phyloP scores from a whole-genome alignment of 2,329 filamentous ascomycete species.

The Laburnicola sp. region DNA sequence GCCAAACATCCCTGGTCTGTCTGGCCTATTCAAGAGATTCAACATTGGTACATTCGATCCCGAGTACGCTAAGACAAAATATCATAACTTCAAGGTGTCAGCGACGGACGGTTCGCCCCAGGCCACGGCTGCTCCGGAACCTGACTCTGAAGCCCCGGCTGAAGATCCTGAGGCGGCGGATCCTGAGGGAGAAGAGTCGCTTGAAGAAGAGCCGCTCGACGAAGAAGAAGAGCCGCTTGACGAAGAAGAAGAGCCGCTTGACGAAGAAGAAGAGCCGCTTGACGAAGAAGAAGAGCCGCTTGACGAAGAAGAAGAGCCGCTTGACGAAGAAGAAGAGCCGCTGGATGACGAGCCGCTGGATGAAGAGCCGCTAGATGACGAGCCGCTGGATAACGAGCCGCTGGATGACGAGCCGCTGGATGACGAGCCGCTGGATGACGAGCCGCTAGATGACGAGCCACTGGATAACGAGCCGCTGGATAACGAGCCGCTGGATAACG shows the following conservation, averaged over 20 bases:
- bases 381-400: too few species aligned
- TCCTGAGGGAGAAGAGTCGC: not conserved
- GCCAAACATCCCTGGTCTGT: not conserved
- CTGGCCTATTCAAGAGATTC: conserved; percentile 1
- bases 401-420: too few species aligned
- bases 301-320: not conserved
- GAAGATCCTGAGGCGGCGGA: not conserved
- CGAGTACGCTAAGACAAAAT: not conserved
- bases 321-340: not conserved
- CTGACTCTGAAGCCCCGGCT: not conserved
- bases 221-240: too few species aligned
- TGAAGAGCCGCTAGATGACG: not conserved
- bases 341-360: not conserved
- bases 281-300: not conserved
- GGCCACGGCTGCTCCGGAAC: too few species aligned
- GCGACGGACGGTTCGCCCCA: too few species aligned
- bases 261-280: too few species aligned
- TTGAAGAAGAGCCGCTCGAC: too few species aligned
- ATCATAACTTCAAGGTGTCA: not conserved
- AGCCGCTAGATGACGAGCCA: too few species aligned
- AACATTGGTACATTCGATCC: conserved; percentile 2
- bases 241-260: not conserved
- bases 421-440: too few species aligned
- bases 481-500: too few species aligned
- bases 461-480: too few species aligned